Conservation (phyloP, 2,329 filamentous ascomycete species). For the Aotearoamyces nothofagi region DNA sequence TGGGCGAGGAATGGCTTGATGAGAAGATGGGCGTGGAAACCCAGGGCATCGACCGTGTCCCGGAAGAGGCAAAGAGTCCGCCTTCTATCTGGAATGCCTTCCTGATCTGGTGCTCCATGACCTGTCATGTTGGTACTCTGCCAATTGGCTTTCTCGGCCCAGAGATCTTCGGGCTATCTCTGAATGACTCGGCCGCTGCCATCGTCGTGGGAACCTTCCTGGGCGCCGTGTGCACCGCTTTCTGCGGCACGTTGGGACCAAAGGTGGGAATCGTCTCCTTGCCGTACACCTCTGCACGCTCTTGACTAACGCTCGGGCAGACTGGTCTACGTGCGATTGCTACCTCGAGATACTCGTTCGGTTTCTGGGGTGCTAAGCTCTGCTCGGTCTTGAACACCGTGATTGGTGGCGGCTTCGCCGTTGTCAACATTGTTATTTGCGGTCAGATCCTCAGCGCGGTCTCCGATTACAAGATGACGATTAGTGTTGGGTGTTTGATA, state of each 20-base stretch:
- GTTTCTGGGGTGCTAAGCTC: conserved; percentile 32
- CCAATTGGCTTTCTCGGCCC: conserved; percentile 3
- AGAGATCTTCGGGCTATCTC: conserved; percentile 38
- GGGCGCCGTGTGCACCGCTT: conserved; percentile 38
- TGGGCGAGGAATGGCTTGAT: conserved; percentile 26
- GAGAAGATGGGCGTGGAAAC: conserved; percentile 29
- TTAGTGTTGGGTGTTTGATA: conserved; percentile 18
- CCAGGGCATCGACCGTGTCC: conserved; percentile 30
- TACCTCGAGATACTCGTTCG: conserved; percentile 31
- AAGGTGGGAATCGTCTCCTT: conserved; percentile 23
- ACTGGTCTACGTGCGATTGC: conserved; percentile 35
- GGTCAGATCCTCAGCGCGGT: conserved; percentile 11
- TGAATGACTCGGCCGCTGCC: conserved; percentile 37
- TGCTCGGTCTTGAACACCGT: conserved; percentile 30
- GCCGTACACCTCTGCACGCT: conserved; percentile 29
- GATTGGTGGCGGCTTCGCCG: conserved; percentile 22
- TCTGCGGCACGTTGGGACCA: conserved; percentile 44
- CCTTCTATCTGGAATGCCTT: conserved; percentile 26
- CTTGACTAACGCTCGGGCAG: no score
- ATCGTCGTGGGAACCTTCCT: conserved; percentile 40
- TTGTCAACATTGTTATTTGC: conserved; percentile 11
- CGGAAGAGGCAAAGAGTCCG: conserved; percentile 25
- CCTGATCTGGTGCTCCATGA: conserved; percentile 27
- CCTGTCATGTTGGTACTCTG: conserved; percentile 22
- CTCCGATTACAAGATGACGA: conserved; percentile 22